Evolutionary conservation across 352 stramenopile species (phyloP).

Genomic region (Phytophthora parvispora): DNA sequence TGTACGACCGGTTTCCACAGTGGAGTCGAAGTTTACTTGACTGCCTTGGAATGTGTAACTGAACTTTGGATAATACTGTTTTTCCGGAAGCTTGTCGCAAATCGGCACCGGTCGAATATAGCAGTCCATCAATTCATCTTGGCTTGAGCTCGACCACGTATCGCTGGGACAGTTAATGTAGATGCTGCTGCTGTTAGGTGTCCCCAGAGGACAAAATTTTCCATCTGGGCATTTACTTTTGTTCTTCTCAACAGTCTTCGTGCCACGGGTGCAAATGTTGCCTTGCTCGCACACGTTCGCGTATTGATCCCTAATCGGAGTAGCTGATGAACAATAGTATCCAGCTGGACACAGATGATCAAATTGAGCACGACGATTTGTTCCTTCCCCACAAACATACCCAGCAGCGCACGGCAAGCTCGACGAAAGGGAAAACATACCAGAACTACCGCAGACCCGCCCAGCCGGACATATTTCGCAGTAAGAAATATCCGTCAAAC

Average conservation of each 20-base stretch:
- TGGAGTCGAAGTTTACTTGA: constrained; percentile 75
- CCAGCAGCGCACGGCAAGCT: constrained; percentile 94
- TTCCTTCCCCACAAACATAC: constrained; percentile 95
- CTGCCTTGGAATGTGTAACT: constrained; percentile 73
- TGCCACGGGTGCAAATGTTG: constrained; percentile 93
- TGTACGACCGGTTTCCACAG: constrained; percentile 70
- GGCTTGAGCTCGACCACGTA: constrained; percentile 88
- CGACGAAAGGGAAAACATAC: constrained; percentile 88
- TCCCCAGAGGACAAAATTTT: constrained; percentile 95
- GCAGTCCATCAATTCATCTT: constrained; percentile 91
- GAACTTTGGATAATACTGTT: constrained; percentile 88
- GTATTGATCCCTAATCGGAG: constrained; percentile 90
- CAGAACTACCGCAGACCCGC: constrained; percentile 92
- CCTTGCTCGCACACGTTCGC: constrained; percentile 85
- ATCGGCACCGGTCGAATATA: constrained; percentile 90
- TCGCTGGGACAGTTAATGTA: constrained; percentile 93
- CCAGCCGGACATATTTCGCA: constrained; percentile 97
- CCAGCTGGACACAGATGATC: constrained; percentile 94
- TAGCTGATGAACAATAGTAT: constrained; percentile 91
- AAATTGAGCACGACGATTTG: constrained; percentile 93
- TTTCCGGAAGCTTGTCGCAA: constrained; percentile 93
- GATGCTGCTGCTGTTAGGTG: constrained; percentile 80
- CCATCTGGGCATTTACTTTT: constrained; percentile 95
- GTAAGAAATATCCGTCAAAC: constrained; percentile 95
- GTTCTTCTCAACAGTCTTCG: constrained; percentile 86